Percentiles rank a stretch among this genome's conserved stretches.
phyloP scores from a whole-genome alignment of 2,329 filamentous ascomycete species.

The Zymoseptoria brevis region DNA sequence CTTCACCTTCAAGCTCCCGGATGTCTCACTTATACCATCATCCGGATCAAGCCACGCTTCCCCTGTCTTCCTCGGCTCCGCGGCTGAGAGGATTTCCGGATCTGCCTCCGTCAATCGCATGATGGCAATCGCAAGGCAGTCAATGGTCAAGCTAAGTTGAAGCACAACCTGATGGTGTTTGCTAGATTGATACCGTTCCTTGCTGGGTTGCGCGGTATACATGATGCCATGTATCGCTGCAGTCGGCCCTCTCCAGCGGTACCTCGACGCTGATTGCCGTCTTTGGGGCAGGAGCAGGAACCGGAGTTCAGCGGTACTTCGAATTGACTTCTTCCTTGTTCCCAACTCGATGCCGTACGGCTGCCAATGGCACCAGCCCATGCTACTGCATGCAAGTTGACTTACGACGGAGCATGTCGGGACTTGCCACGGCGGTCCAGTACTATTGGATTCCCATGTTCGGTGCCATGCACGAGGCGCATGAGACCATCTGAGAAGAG shows the following conservation, averaged over 20 bases:
- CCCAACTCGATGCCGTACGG: not conserved
- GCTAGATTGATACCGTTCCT: not conserved
- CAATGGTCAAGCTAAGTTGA: not conserved
- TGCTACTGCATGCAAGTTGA: not conserved
- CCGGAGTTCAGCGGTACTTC: not conserved
- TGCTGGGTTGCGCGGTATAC: not conserved
- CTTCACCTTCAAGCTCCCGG: not conserved
- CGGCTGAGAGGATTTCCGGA: not conserved
- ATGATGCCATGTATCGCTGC: not conserved
- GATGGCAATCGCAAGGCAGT: not conserved
- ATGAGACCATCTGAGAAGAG: not conserved
- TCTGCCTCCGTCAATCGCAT: not conserved
- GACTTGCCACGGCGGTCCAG: not conserved
- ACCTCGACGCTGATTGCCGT: not conserved
- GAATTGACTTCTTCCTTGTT: not conserved
- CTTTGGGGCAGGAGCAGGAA: not conserved
- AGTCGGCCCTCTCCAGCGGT: not conserved
- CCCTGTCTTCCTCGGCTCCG: not conserved
- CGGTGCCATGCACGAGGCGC: not conserved
- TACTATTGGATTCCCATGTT: not conserved
- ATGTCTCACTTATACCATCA: not conserved
- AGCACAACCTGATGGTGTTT: not conserved
- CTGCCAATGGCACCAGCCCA: not conserved
- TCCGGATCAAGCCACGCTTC: not conserved
- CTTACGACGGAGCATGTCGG: not conserved